A percentile compares a stretch with the other conserved stretches of the same genome.
phyloP scores from a whole-genome alignment of 2,329 filamentous ascomycete genomes.

The Rutstroemia sydowiana region DNA sequence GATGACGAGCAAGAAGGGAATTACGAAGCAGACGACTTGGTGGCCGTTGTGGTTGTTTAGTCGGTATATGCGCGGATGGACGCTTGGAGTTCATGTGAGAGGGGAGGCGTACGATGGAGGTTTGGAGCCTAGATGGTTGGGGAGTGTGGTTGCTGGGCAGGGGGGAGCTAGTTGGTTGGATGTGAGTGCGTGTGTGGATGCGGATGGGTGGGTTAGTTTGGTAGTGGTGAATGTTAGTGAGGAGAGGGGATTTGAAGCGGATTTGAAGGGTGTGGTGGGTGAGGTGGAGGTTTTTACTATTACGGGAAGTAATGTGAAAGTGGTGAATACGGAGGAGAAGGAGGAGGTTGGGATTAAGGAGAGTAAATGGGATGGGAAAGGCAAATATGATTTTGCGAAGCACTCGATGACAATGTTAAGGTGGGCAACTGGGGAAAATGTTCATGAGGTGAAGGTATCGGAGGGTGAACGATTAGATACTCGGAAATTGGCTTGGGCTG shows the following conservation, averaged over 20 bases:
- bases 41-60: constrained; percentile 56
- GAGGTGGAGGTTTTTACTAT: constrained; percentile 57
- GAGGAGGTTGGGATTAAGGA: constrained; percentile 56
- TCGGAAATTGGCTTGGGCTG: constrained; percentile 25
- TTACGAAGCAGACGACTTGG: constrained; percentile 58
- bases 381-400: constrained; percentile 57
- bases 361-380: constrained; percentile 56
- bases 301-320: constrained; percentile 46
- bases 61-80: constrained; percentile 66
- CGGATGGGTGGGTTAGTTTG: constrained; percentile 54
- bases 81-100: constrained; percentile 58
- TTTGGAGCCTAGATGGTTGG: constrained; percentile 60
- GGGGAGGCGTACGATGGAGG: constrained; percentile 56
- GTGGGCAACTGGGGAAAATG: constrained; percentile 33
- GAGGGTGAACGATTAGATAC: constrained; percentile 21
- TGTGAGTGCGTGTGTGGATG: constrained; percentile 52
- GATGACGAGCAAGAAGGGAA: constrained; percentile 52
- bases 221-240: constrained; percentile 69
- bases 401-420: constrained; percentile 63
- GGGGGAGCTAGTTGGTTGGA: constrained; percentile 58
- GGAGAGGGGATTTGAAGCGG: constrained; percentile 49
- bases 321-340: constrained; percentile 55
- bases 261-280: constrained; percentile 48
- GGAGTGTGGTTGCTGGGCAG: constrained; percentile 50
- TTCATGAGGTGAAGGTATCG: constrained; percentile 20